These are phyloP conservation scores for Raphanus hybrid DNA, from an alignment of 441 rosid species.

Conservation along the genomic window DNA sequence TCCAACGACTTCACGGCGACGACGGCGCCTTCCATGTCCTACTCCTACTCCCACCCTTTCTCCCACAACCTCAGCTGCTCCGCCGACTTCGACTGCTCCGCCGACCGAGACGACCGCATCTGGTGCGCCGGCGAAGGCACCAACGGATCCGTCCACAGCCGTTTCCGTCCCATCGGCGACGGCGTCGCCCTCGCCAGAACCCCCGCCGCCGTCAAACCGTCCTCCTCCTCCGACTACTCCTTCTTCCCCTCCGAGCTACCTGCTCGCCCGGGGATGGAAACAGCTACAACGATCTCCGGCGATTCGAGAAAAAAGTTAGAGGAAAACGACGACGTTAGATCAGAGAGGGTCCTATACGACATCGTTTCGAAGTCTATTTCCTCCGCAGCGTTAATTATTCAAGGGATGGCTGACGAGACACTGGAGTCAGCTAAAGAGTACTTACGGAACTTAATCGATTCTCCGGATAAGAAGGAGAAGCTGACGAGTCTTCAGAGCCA, in stretches of 20 bases:
- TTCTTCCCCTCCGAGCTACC: slow-evolving; percentile 96
- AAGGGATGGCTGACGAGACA: slow-evolving; percentile 80
- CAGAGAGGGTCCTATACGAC: slow-evolving; percentile 72
- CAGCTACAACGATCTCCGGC: slow-evolving; percentile 43
- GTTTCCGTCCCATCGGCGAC: slow-evolving; percentile 96
- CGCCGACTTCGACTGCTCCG: slow-evolving; percentile 78
- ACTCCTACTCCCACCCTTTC: slow-evolving; percentile 80
- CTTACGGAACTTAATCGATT: slow-evolving; percentile 57
- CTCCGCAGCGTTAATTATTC: slow-evolving; percentile 62
- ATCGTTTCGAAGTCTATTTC: slow-evolving; percentile 76
- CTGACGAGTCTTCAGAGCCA: slow-evolving; percentile 65
- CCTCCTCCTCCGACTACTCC: slow-evolving; percentile 73
- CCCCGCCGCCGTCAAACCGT: slow-evolving; percentile 58
- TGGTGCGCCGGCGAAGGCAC: slow-evolving; percentile 99
- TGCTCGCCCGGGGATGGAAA: slow-evolving; percentile 64
- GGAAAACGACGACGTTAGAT: slow-evolving; percentile 53
- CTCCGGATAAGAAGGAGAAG: slow-evolving; percentile 70
- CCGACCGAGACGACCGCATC: slow-evolving; percentile 83
- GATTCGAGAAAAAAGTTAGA: slow-evolving; percentile 48
- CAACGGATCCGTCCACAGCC: slow-evolving; percentile 96
- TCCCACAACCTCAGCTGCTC: slow-evolving; percentile 98
- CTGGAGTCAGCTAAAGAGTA: slow-evolving; percentile 72
- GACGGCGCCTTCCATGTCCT: slow-evolving; percentile 78
- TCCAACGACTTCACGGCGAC: slow-evolving; percentile 50
- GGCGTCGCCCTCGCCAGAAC: slow-evolving; percentile 55